Evolutionary conservation across 1,284 basidiomycete genomes (phyloP).

Genomic region (Gymnopus androsaceus): DNA sequence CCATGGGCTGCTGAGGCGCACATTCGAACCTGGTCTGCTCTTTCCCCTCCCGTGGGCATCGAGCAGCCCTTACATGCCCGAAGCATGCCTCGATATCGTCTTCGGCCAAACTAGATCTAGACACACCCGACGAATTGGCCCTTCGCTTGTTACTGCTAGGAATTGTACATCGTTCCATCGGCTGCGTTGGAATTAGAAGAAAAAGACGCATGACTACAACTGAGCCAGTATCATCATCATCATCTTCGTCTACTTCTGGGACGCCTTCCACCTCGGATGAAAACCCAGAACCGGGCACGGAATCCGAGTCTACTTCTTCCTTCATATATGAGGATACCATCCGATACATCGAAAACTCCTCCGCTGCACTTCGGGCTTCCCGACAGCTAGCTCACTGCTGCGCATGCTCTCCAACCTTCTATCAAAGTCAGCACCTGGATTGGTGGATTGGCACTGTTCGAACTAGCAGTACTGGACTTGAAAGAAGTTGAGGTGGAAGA

Average conservation of each 20-base stretch:
- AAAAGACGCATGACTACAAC: neutral
- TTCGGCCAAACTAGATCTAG: constrained; percentile 43
- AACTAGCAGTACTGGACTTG: constrained; percentile 66
- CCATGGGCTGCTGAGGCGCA: constrained; percentile 54
- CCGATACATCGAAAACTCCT: neutral
- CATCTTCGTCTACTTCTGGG: neutral
- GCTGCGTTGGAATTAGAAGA: constrained; percentile 17
- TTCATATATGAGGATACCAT: neutral
- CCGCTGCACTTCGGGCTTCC: constrained; percentile 38
- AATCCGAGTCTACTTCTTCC: neutral
- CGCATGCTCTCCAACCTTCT: constrained; percentile 39
- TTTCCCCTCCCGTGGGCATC: constrained; percentile 48
- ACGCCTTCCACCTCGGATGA: neutral
- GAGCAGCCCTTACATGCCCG: constrained; percentile 32
- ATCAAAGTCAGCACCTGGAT: constrained; percentile 65
- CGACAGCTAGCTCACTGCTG: constrained; percentile 54
- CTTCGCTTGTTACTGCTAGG: constrained; percentile 69
- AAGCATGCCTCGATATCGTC: constrained; percentile 8
- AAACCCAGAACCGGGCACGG: neutral
- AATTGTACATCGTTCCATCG: constrained; percentile 59
- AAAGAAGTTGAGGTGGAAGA: constrained; percentile 47
- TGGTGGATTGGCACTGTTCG: constrained; percentile 63
- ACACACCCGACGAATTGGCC: constrained; percentile 71
- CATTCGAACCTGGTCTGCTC: constrained; percentile 48
- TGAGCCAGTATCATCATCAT: neutral